These are phyloP conservation scores for Cyclaneusma minus DNA, from an alignment of 2,329 filamentous ascomycete genomes.

Conservation along the genomic window DNA sequence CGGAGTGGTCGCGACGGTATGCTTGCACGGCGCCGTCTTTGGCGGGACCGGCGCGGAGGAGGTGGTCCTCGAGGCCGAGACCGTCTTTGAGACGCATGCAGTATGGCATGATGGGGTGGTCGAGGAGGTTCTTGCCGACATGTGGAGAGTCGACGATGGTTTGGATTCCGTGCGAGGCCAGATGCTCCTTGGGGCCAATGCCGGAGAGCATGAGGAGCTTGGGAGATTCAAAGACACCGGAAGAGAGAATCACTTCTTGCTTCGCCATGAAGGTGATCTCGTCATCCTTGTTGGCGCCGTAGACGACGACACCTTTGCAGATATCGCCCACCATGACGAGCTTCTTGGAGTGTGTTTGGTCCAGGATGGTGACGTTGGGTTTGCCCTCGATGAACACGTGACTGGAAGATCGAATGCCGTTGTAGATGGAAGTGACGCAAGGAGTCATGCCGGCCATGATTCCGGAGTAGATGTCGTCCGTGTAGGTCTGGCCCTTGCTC, in stretches of 20 bases:
- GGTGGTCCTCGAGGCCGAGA: slow-evolving; percentile 20
- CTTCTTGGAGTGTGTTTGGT: slow-evolving; percentile 31
- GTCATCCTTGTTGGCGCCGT: slow-evolving; percentile 21
- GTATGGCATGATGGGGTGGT: slow-evolving; percentile 23
- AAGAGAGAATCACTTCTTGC: slow-evolving; percentile 20
- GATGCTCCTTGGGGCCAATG: slow-evolving; percentile 10
- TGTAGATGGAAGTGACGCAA: slow-evolving; percentile 39
- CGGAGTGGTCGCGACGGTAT: slow-evolving; percentile 26
- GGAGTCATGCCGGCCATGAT: slow-evolving; percentile 36
- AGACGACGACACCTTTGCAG: slow-evolving; percentile 29
- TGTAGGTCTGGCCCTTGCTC: slow-evolving; percentile 31
- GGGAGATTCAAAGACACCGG: slow-evolving; percentile 4
- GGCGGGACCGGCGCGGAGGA: slow-evolving; percentile 21
- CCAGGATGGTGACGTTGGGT: slow-evolving; percentile 36
- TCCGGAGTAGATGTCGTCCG: slow-evolving; percentile 39
- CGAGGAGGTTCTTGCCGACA: slow-evolving; percentile 19
- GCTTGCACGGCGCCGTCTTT: slow-evolving; percentile 15
- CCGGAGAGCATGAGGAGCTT: slow-evolving; percentile 4
- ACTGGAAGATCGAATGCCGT: slow-evolving; percentile 35
- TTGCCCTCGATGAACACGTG: slow-evolving; percentile 35
- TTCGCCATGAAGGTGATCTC: slow-evolving; percentile 30
- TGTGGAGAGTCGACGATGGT: slow-evolving; percentile 14
- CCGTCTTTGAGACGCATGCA: slow-evolving; percentile 26
- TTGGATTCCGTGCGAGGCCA: slow-evolving; percentile 15
- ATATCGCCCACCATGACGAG: slow-evolving; percentile 29